phyloP scores from a whole-genome alignment of 2,329 filamentous ascomycete species.

The Colletotrichum echinochloae region DNA sequence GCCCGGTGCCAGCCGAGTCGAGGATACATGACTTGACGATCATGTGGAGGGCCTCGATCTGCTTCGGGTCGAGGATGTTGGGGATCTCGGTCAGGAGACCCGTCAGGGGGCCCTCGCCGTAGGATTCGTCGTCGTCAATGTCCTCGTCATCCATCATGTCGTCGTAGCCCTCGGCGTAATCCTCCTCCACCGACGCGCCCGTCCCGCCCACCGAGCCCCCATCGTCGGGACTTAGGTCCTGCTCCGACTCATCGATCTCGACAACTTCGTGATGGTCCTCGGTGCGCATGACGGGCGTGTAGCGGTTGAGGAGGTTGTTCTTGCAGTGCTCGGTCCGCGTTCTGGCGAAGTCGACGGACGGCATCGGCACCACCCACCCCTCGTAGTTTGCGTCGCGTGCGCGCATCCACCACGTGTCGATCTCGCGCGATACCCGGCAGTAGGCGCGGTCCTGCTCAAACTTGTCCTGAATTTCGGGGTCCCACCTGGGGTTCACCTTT shows the following conservation, averaged over 20 bases:
- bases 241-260: slow-evolving; percentile 62
- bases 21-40: slow-evolving; percentile 96
- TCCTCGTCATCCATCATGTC: slow-evolving; percentile 75
- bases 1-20: slow-evolving; percentile 78
- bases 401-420: slow-evolving; percentile 74
- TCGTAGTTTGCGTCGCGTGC: slow-evolving; percentile 71
- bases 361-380: slow-evolving; percentile 69
- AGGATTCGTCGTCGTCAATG: slow-evolving; percentile 81
- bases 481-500: slow-evolving; percentile 62
- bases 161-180: slow-evolving; percentile 52
- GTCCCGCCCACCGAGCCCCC: slow-evolving; percentile 20
- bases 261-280: slow-evolving; percentile 58
- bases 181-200: slow-evolving; percentile 29
- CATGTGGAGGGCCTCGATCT: slow-evolving; percentile 97
- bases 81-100: slow-evolving; percentile 93
- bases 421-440: slow-evolving; percentile 71
- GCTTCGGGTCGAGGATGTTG: slow-evolving; percentile 91
- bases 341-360: slow-evolving; percentile 69
- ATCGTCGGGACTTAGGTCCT: slow-evolving; percentile 63
- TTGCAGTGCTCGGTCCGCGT: slow-evolving; percentile 69
- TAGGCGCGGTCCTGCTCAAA: slow-evolving; percentile 70
- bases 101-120: slow-evolving; percentile 80
- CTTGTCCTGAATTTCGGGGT: slow-evolving; percentile 65
- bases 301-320: slow-evolving; percentile 69
- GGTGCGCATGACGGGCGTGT: slow-evolving; percentile 53